Evolutionary conservation across 371 early-diverging fungal genomes (phyloP).

Genomic region (Blakeslea trispora): DNA sequence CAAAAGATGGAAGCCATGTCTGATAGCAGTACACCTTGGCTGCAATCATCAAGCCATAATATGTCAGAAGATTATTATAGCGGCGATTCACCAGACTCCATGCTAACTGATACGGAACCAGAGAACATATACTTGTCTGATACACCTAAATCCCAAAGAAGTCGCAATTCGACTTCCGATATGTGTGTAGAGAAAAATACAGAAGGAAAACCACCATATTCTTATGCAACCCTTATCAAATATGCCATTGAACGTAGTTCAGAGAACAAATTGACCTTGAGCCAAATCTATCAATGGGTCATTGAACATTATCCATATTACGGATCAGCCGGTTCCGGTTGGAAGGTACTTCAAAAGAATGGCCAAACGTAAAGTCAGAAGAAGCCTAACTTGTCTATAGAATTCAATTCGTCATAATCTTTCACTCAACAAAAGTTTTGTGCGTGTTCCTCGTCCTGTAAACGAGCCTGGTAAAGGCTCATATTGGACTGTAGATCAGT

Average conservation of each 20-base stretch:
- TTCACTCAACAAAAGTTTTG: conserved; percentile 93
- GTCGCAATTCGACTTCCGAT: conserved; percentile 12
- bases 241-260: conserved; percentile 79
- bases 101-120: conserved; percentile 8
- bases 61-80: conserved; percentile 13
- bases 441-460: conserved; percentile 85
- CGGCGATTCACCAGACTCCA: background rate
- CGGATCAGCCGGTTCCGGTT: conserved; percentile 71
- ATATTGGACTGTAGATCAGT: conserved; percentile 86
- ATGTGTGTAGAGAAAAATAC: conserved; percentile 32
- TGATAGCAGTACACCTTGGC: conserved; percentile 17
- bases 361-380: background rate
- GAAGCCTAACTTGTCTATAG: conserved; percentile 34
- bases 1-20: conserved; percentile 10
- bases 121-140: conserved; percentile 13
- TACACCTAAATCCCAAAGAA: conserved; percentile 18
- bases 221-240: conserved; percentile 88
- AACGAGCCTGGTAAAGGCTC: conserved; percentile 97
- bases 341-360: conserved; percentile 60
- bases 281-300: conserved; percentile 89
- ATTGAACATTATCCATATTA: conserved; percentile 77
- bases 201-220: conserved; percentile 76
- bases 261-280: conserved; percentile 74
- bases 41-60: conserved; percentile 13
- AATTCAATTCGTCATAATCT: conserved; percentile 99